phyloP scores from a whole-genome alignment of 768 basidiomycete genomes.

The Candolleomyces aberdarensis region DNA sequence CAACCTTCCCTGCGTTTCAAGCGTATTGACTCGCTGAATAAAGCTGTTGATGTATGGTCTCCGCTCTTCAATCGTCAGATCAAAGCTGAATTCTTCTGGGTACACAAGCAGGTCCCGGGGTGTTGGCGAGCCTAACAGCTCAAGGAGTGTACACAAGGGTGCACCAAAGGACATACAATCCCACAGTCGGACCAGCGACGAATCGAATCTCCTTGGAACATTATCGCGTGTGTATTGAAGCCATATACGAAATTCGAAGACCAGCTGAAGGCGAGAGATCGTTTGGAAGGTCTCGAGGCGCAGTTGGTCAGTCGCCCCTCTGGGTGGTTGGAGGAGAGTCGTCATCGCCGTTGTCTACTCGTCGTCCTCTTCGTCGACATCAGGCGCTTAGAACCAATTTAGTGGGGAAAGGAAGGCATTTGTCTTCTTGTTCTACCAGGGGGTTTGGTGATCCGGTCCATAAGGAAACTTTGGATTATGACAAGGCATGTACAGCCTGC shows the following conservation, averaged over 20 bases:
- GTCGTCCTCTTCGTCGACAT: too few species aligned
- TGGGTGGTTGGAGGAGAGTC: conserved; percentile 25
- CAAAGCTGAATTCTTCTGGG: conserved; percentile 27
- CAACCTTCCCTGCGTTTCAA: conserved; percentile 31
- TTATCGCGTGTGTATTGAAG: conserved; percentile 26
- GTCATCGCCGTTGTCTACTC: too few species aligned
- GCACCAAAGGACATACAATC: conserved; percentile 35
- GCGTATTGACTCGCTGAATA: conserved; percentile 30
- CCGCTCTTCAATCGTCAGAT: conserved; percentile 25
- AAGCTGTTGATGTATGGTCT: conserved; percentile 30
- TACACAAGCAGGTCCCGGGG: conserved; percentile 24
- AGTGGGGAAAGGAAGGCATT: too few species aligned
- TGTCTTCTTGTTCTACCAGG: too few species aligned
- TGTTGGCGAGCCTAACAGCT: conserved; percentile 35
- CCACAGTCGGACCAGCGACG: conserved; percentile 31
- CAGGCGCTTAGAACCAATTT: too few species aligned
- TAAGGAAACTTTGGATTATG: too few species aligned
- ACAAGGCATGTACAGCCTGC: too few species aligned
- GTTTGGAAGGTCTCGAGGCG: conserved; percentile 33
- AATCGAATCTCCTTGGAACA: conserved; percentile 20
- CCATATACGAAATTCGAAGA: conserved; percentile 36
- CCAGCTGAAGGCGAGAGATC: conserved; percentile 34
- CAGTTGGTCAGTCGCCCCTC: conserved; percentile 33
- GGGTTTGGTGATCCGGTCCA: too few species aligned
- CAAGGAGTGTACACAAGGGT: conserved; percentile 32